Evolutionary conservation across 1,139 yeast species (phyloP).

Genomic region (Debaryomyces nepalensis): DNA sequence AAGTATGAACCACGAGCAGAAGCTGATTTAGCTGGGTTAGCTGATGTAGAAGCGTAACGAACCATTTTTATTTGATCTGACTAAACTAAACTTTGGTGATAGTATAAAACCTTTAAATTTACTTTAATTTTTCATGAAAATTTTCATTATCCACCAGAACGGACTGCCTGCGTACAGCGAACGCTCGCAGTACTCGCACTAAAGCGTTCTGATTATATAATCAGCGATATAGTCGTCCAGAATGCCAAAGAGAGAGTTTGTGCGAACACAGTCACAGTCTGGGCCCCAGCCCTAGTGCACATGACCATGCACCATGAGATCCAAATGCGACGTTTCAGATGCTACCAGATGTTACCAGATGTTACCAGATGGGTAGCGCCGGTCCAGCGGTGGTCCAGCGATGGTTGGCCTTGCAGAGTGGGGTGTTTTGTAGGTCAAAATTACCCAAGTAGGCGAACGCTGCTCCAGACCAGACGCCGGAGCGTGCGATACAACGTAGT

Average conservation of each 20-base stretch:
- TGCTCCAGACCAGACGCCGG: too few relatives aligned
- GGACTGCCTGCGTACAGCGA: constrained; percentile 8
- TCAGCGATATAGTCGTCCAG: not conserved
- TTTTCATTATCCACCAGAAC: constrained; percentile 7
- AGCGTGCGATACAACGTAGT: too few relatives aligned
- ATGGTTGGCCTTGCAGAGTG: not conserved
- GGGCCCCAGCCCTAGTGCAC: too few relatives aligned
- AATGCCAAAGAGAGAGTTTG: too few relatives aligned
- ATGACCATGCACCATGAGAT: too few relatives aligned
- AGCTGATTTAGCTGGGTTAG: constrained; percentile 99
- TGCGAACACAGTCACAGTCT: not conserved
- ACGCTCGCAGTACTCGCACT: constrained; percentile 5
- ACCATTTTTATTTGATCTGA: constrained; percentile 38
- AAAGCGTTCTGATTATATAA: constrained; percentile 4
- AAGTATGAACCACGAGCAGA: constrained; percentile 99
- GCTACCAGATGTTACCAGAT: not conserved
- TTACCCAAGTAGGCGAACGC: too few relatives aligned
- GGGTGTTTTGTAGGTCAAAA: not conserved
- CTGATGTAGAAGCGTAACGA: constrained; percentile 98
- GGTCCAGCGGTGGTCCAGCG: not conserved
- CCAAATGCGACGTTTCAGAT: too few relatives aligned
- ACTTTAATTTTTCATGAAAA: constrained; percentile 10
- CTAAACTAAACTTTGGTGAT: constrained; percentile 14
- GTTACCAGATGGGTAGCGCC: not conserved
- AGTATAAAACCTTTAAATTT: constrained; percentile 8